Conservation (phyloP, 225 moss, liverwort and hornwort species). For the Physcomitrium patens region DNA sequence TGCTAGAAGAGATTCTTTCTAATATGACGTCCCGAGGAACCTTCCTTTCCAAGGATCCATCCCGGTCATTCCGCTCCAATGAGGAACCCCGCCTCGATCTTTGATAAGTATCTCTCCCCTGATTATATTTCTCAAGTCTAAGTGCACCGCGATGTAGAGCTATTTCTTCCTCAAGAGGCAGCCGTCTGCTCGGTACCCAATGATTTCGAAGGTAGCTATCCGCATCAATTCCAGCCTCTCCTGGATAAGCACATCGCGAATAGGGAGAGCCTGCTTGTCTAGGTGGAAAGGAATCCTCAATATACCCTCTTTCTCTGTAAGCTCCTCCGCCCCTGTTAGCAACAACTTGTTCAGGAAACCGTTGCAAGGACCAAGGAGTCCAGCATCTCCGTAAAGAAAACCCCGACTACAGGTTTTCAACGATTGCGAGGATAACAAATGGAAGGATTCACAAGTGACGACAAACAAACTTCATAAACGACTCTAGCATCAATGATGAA, state of each 20-base stretch:
- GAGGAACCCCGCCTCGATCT: slow-evolving; percentile 62
- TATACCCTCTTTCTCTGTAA: slow-evolving; percentile 81
- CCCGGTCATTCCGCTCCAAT: slow-evolving; percentile 44
- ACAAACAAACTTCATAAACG: slow-evolving; percentile 28
- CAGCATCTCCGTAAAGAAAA: slow-evolving; percentile 19
- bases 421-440: not conserved
- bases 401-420: not conserved
- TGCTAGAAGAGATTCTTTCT: slow-evolving; percentile 51
- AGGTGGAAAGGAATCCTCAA: slow-evolving; percentile 65
- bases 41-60: slow-evolving; percentile 38
- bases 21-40: slow-evolving; percentile 34
- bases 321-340: slow-evolving; percentile 83
- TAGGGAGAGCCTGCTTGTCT: slow-evolving; percentile 69
- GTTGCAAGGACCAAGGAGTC: slow-evolving; percentile 33
- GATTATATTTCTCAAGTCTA: slow-evolving; percentile 77
- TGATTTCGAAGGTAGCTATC: slow-evolving; percentile 69
- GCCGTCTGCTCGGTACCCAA: slow-evolving; percentile 84
- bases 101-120: slow-evolving; percentile 63
- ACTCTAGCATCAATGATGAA: slow-evolving; percentile 19
- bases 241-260: slow-evolving; percentile 62
- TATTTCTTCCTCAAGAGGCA: slow-evolving; percentile 85
- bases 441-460: slow-evolving; percentile 11
- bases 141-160: slow-evolving; percentile 72
- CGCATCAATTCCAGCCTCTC: slow-evolving; percentile 70
- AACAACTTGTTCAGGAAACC: slow-evolving; percentile 37